A percentile compares a stretch with the other conserved stretches of the same genome.
phyloP scores from a whole-genome alignment of 2,329 filamentous ascomycete genomes.

The Esteya vermicola region DNA sequence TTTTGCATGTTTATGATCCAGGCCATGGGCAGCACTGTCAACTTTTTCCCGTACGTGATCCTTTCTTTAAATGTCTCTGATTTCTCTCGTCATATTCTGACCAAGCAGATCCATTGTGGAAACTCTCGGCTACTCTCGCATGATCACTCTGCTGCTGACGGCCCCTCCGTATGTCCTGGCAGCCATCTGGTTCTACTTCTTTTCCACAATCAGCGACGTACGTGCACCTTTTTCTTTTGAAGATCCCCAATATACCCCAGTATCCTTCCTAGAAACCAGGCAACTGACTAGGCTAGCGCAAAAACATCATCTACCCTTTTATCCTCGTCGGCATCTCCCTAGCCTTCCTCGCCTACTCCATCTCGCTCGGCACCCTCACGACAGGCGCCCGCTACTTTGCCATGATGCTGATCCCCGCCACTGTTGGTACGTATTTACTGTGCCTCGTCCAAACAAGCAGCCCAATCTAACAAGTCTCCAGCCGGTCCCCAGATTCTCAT shows the following conservation, averaged over 20 bases:
- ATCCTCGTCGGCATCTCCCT: conserved; percentile 20
- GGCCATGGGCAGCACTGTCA: conserved; percentile 20
- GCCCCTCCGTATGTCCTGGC: conserved; percentile 29
- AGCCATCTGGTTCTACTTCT: conserved; percentile 17
- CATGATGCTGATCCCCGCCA: conserved; percentile 22
- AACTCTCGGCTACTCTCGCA: conserved; percentile 18
- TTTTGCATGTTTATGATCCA: conserved; percentile 15
- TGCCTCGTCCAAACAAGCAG: conserved; percentile 8
- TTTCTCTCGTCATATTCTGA: neutral
- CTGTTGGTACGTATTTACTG: neutral
- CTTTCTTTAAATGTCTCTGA: neutral
- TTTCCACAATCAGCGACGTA: conserved; percentile 8
- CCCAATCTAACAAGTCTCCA: conserved; percentile 9
- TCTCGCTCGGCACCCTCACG: conserved; percentile 20
- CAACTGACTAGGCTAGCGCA: conserved; percentile 16
- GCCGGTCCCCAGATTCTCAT: conserved; percentile 24
- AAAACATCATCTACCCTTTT: conserved; percentile 20
- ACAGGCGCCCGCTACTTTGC: conserved; percentile 24
- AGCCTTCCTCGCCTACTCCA: conserved; percentile 21
- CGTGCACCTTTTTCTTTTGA: neutral
- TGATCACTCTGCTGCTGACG: conserved; percentile 28
- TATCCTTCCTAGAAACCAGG: neutral
- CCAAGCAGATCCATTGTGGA: conserved; percentile 12
- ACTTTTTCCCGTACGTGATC: conserved; percentile 13
- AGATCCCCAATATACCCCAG: neutral